Base-by-base conservation (phyloP, 2,329 filamentous ascomycete genomes). In the Macrophomina pseudophaseolina region DNA sequence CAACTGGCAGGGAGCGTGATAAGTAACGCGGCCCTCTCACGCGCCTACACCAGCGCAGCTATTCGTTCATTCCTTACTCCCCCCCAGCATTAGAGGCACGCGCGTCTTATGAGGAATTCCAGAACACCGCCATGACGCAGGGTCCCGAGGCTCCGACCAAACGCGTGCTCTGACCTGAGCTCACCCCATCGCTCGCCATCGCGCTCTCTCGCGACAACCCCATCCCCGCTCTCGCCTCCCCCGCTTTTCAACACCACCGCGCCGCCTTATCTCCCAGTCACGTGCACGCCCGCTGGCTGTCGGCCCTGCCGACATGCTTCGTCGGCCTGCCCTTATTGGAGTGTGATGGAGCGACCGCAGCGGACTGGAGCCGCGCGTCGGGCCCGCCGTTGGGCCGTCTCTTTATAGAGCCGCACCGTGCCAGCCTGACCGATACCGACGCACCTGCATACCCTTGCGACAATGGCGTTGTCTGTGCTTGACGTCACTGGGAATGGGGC, bases 1-100 rank as follows among this genome's bases (percentile, higher is more conserved):
- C 44, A 62, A 62, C 49, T 62, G 58, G 58, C 58, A 62, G 58
- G 56, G 38, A 11, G 58, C 44, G 35, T 62, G 56, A 60, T 23
- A 8, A 12, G 11, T 62, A 62, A 35, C 30, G 58, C 30, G 32
- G 4, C n/a, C 23, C 23, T 23, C 23, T 23, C 23, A 3, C 23
- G 23, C 23, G 23, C 23, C 23, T 23, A 1, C 23, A 23, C 23
- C 23, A 23, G 23, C 23, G 23, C 23, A 23, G 23, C 23, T 23
- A 23, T 23, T 23, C 23, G 23, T 2, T 23, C 23, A 23, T 23
- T 23, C 23, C 23, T 23, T 23, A 23, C 23, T 23, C 23, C 23
- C 23, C 23, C 23, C 23, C 23, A 23, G 23, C 23, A 23, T 23
- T 3, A 23, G 23, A 23, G 23, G 23, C 23, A 23, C 23, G 23